Evolutionary conservation across 148 eudicot species (phyloP).

Genomic region (Vaccinium macrocarpon): DNA sequence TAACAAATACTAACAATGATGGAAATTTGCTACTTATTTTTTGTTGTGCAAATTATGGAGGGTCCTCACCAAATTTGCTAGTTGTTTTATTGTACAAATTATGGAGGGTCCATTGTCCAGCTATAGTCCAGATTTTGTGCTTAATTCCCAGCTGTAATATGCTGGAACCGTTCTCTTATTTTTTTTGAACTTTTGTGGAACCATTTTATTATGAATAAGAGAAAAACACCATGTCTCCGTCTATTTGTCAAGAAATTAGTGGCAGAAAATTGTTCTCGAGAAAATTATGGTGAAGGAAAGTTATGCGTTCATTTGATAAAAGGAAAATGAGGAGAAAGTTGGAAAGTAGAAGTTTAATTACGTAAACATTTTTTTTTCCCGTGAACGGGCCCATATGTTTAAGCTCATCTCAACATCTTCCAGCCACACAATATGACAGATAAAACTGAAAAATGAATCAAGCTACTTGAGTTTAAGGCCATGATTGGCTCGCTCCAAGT

Average conservation of each 20-base stretch:
- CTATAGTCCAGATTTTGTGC: neutral
- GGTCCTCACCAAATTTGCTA: neutral
- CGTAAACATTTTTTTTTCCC: too few relatives aligned
- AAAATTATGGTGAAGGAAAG: too few relatives aligned
- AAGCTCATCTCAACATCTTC: neutral
- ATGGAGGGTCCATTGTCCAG: neutral
- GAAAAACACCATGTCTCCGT: too few relatives aligned
- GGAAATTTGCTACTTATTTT: neutral
- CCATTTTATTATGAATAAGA: neutral
- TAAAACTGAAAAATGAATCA: neutral
- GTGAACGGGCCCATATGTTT: neutral
- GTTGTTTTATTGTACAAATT: neutral
- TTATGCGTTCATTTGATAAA: too few relatives aligned
- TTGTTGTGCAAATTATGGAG: neutral
- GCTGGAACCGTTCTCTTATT: neutral
- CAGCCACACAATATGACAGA: neutral
- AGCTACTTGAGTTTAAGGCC: neutral
- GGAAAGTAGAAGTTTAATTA: too few relatives aligned
- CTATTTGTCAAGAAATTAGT: too few relatives aligned
- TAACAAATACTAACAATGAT: neutral
- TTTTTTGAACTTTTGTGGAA: neutral
- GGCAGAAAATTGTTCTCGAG: too few relatives aligned
- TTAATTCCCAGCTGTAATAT: slow-evolving; percentile 6
- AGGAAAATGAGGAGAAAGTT: too few relatives aligned
- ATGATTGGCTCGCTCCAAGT: neutral